A percentile compares a stretch with the other conserved stretches of the same genome.
phyloP scores from a whole-genome alignment of 495 filamentous ascomycete species.

The Echria macrotheca region DNA sequence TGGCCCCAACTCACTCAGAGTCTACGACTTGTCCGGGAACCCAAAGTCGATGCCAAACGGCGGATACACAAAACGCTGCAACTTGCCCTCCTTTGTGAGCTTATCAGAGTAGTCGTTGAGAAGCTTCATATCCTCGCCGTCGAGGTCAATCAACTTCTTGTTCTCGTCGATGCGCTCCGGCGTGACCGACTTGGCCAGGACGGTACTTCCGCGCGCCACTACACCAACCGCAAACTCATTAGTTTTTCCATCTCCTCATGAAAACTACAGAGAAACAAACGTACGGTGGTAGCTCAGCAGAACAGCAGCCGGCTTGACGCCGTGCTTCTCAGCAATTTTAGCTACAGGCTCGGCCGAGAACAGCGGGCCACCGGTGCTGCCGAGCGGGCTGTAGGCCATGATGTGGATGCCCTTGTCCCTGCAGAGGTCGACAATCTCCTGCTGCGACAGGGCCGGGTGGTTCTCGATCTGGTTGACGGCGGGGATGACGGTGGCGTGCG shows the following conservation, averaged over 20 bases:
- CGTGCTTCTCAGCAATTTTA: constrained; percentile 64
- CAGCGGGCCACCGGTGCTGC: constrained; percentile 71
- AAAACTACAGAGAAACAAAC: constrained; percentile 20
- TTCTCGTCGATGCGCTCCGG: constrained; percentile 71
- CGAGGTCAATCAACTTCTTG: constrained; percentile 58
- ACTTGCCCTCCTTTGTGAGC: constrained; percentile 54
- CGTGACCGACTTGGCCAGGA: constrained; percentile 75
- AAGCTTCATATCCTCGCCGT: constrained; percentile 58
- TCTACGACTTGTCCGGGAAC: constrained; percentile 68
- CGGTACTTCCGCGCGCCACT: constrained; percentile 68
- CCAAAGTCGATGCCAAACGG: constrained; percentile 73
- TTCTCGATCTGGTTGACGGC: constrained; percentile 94
- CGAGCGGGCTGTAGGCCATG: constrained; percentile 71
- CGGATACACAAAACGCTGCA: constrained; percentile 70
- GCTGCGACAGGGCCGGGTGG: constrained; percentile 76
- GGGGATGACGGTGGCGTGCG: constrained; percentile 59
- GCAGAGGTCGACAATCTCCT: constrained; percentile 77
- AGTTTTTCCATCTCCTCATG: neutral
- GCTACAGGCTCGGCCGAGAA: constrained; percentile 62
- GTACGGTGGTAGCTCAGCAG: constrained; percentile 71
- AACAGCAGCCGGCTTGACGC: constrained; percentile 55
- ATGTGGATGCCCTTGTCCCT: constrained; percentile 67
- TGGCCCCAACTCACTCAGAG: too few relatives aligned
- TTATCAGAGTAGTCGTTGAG: constrained; percentile 55
- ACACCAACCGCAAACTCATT: too few relatives aligned